A percentile compares a stretch with the other conserved stretches of the same genome.
These are phyloP conservation scores for Prunus mongolica DNA, from an alignment of 306 rosid species.

Conservation along the genomic window DNA sequence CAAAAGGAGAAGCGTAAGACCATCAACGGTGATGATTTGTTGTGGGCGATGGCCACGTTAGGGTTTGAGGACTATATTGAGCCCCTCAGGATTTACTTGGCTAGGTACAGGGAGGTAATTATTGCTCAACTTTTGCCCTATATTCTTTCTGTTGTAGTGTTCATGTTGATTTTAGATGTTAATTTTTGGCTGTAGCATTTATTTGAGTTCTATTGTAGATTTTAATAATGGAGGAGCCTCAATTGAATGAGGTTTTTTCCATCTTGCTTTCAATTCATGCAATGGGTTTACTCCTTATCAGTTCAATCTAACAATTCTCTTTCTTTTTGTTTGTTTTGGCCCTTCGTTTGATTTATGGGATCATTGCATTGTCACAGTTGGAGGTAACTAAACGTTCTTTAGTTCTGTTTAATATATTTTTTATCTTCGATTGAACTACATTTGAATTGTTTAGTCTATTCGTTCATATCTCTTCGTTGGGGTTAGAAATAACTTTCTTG, in stretches of 20 bases:
- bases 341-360: constrained; percentile 24
- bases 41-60: constrained; percentile 91
- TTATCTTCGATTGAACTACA: neutral
- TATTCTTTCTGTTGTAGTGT: neutral
- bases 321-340: constrained; percentile 14
- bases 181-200: neutral
- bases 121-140: neutral
- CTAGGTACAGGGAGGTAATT: constrained; percentile 82
- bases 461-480: neutral
- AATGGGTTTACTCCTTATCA: neutral
- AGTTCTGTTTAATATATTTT: neutral
- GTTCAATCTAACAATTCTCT: constrained; percentile 26
- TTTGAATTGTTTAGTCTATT: constrained; percentile 7
- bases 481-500: constrained; percentile 18
- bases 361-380: constrained; percentile 40
- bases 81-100: constrained; percentile 85
- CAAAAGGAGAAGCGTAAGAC: constrained; percentile 97
- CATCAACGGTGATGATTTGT: constrained; percentile 86
- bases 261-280: neutral
- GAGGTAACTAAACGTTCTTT: constrained; percentile 55
- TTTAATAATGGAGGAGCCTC: neutral
- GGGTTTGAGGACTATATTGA: constrained; percentile 93
- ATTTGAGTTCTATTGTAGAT: neutral
- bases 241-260: neutral
- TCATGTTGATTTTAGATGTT: neutral